Conservation (phyloP, 441 rosid genomes). For the Kokia cookei region DNA sequence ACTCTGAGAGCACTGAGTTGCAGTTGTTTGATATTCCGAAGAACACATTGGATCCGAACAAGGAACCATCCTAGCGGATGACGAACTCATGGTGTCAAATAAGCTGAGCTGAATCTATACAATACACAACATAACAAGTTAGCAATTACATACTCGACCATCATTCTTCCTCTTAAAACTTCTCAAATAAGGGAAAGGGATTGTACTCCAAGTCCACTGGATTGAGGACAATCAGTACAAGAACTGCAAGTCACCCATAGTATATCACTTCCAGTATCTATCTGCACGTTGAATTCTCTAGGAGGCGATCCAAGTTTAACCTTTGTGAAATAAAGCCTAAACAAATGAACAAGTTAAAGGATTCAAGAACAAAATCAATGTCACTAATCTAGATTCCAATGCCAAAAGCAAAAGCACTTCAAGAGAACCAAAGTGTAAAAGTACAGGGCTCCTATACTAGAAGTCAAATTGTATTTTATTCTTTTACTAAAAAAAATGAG, state of each 20-base stretch:
- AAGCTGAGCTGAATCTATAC: conserved; percentile 56
- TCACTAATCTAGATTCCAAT: neutral
- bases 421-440: neutral
- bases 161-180: neutral
- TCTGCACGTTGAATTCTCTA: conserved; percentile 70
- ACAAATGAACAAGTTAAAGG: conserved; percentile 4
- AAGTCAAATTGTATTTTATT: too few relatives aligned
- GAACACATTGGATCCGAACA: conserved; percentile 61
- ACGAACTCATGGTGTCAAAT: conserved; percentile 52
- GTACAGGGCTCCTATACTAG: too few relatives aligned
- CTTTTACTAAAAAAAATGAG: neutral
- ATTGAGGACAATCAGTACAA: conserved; percentile 59
- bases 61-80: conserved; percentile 42
- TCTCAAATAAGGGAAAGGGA: neutral
- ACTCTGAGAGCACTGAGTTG: conserved; percentile 46
- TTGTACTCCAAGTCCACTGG: conserved; percentile 71
- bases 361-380: conserved; percentile 14
- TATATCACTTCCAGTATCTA: conserved; percentile 75
- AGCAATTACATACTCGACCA: conserved; percentile 13
- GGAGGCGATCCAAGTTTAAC: conserved; percentile 76
- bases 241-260: conserved; percentile 70
- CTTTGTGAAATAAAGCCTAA: conserved; percentile 71
- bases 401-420: conserved; percentile 3
- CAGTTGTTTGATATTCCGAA: conserved; percentile 47
- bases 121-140: conserved; percentile 3